Conservation (phyloP, 129 eudicot species). For the Rutidosis leptorrhynchoides region DNA sequence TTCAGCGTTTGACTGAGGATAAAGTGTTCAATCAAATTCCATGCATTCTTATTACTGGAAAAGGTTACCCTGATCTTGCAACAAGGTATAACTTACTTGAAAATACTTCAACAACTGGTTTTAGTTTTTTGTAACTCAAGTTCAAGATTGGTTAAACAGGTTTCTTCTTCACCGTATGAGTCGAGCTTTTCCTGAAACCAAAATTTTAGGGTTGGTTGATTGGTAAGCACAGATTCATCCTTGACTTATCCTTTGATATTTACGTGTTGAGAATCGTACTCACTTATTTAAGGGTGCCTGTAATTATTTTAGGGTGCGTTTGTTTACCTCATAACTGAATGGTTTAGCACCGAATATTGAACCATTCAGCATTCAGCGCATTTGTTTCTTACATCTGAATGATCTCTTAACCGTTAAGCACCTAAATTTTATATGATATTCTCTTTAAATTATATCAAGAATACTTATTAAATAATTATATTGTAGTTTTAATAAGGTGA, state of each 20-base stretch:
- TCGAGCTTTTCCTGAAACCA: conserved; percentile 60
- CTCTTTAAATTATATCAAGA: too few relatives aligned
- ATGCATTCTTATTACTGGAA: conserved; percentile 87
- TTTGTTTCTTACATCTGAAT: too few relatives aligned
- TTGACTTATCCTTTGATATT: not conserved
- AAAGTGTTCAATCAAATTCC: conserved; percentile 88
- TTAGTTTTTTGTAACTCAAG: conserved; percentile 12
- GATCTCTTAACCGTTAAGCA: too few relatives aligned
- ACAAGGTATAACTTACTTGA: conserved; percentile 55
- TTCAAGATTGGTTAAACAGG: conserved; percentile 40
- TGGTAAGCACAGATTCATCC: conserved; percentile 45
- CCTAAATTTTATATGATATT: too few relatives aligned
- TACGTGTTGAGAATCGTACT: not conserved
- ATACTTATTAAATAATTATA: too few relatives aligned
- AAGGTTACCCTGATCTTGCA: conserved; percentile 98
- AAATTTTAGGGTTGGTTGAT: conserved; percentile 75
- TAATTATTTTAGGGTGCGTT: too few relatives aligned
- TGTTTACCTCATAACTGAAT: too few relatives aligned
- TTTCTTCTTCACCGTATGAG: conserved; percentile 84
- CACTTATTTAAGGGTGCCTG: not conserved
- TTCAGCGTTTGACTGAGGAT: conserved; percentile 93
- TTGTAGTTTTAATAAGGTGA: too few relatives aligned
- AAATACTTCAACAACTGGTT: conserved; percentile 6
- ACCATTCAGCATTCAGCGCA: too few relatives aligned
- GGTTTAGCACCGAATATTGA: too few relatives aligned